Percentiles rank a stretch among this genome's conserved stretches.
phyloP scores from a whole-genome alignment of 306 rosid species.

The Nissolia schottii region DNA sequence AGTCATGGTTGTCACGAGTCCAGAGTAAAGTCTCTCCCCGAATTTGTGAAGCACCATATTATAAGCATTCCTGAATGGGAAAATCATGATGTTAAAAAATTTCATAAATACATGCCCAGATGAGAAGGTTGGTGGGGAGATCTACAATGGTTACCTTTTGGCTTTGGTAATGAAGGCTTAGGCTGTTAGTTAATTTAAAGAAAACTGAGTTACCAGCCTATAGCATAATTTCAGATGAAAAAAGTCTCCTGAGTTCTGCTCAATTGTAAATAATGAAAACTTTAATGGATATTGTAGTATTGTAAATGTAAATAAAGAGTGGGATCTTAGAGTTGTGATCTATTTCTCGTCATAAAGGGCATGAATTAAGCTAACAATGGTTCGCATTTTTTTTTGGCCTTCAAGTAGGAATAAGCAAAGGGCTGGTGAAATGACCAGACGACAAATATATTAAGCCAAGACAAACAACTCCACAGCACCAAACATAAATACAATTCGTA shows the following conservation, averaged over 20 bases:
- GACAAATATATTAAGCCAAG: not conserved
- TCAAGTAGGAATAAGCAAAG: not conserved
- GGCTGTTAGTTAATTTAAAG: not conserved
- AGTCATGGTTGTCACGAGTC: constrained; percentile 48
- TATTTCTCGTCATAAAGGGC: not conserved
- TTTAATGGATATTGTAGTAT: not conserved
- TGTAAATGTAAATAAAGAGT: not conserved
- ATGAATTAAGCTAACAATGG: not conserved
- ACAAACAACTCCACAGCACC: not conserved
- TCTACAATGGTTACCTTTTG: not conserved
- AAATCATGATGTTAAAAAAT: constrained; percentile 18
- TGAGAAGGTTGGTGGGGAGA: not conserved
- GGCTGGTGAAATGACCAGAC: not conserved
- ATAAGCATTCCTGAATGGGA: constrained; percentile 48
- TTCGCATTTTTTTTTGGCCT: not conserved
- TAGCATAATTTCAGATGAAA: not conserved
- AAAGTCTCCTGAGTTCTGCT: not conserved
- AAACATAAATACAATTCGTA: not conserved
- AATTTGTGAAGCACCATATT: constrained; percentile 56
- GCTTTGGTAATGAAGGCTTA: not conserved
- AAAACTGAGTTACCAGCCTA: not conserved
- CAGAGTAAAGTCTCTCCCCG: constrained; percentile 55
- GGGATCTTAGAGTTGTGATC: not conserved
- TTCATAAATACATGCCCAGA: constrained; percentile 1
- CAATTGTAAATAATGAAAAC: not conserved